Evolutionary conservation across 768 basidiomycete species (phyloP).

Genomic region (Gloeostereum incarnatum): DNA sequence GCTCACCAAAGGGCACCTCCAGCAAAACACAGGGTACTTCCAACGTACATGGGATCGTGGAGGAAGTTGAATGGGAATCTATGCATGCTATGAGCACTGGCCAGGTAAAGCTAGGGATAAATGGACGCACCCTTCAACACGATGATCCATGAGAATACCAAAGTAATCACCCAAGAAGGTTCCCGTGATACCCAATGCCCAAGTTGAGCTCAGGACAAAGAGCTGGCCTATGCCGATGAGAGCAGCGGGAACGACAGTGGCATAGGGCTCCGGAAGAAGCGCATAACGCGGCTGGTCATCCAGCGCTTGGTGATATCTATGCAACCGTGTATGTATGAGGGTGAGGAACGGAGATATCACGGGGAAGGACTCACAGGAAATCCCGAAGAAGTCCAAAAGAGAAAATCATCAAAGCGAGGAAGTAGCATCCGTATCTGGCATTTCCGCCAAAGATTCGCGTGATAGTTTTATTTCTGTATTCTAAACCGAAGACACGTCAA

Average conservation of each 20-base stretch:
- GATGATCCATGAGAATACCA: slow-evolving; percentile 77
- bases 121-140: slow-evolving; percentile 62
- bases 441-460: slow-evolving; percentile 77
- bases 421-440: slow-evolving; percentile 72
- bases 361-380: slow-evolving; percentile 49
- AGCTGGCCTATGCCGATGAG: slow-evolving; percentile 69
- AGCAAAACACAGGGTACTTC: slow-evolving; percentile 84
- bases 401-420: slow-evolving; percentile 80
- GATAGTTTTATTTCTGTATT: slow-evolving; percentile 79
- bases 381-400: slow-evolving; percentile 80
- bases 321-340: slow-evolving; percentile 1
- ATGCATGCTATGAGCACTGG: background rate
- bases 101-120: background rate
- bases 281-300: slow-evolving; percentile 62
- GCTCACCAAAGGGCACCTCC: slow-evolving; percentile 82
- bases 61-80: slow-evolving; percentile 94
- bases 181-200: slow-evolving; percentile 86
- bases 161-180: slow-evolving; percentile 87
- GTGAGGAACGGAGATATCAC: background rate
- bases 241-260: slow-evolving; percentile 46
- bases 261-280: slow-evolving; percentile 57
- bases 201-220: slow-evolving; percentile 86
- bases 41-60: slow-evolving; percentile 94
- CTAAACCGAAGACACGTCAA: slow-evolving; percentile 12
- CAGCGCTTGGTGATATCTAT: slow-evolving; percentile 71